Base-by-base conservation (phyloP, 2,329 filamentous ascomycete genomes). In the Neurospora crassa region DNA sequence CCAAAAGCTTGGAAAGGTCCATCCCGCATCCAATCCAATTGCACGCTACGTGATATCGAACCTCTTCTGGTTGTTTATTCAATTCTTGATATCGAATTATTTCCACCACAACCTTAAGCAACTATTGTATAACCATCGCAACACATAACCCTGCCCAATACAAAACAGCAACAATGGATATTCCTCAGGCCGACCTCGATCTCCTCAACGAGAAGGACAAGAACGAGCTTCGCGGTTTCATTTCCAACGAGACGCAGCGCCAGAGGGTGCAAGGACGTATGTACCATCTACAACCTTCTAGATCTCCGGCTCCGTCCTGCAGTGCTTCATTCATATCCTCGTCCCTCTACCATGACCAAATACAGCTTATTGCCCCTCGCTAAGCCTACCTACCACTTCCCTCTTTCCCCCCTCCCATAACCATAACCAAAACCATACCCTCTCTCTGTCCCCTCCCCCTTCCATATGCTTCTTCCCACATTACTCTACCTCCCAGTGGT, bases 201-300 rank as follows among this genome's bases (percentile, higher is more conserved):
- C 90, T 89, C 82, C 90, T 97, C 79, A 91, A 88, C 78, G 90
- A 92, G 73, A 87, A 88, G 78, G 94, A 97, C 83, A 96, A 94
- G 87, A 86, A 89, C 75, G 94, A 98, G 82, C 87, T 99, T 63
- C 92, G 93, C 78, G 90, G 93, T 79, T 95, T 97, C 82, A 86
- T 97, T 72, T 84, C 89, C 76, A 93, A 92, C 79, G 94, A 97
- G 85, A 87, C 88, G 75, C 93, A 97, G 82, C 96, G 96, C 81
- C 88, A 92, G n/a, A 85, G 88, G 75, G 82, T 89, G 69, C 86
- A 88, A 75, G 77, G 82, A 53, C 85, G 91, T 93, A 80, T 82
- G 85, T 76, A 67, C 79, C 77, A 80, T 75, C 34, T 77, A 12
- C 11, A 12, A 53, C 10, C 20, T 53, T 29, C 24, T 20, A 5